Conservation (phyloP, 257 asterid genomes). For the Pogostemon cablin region DNA sequence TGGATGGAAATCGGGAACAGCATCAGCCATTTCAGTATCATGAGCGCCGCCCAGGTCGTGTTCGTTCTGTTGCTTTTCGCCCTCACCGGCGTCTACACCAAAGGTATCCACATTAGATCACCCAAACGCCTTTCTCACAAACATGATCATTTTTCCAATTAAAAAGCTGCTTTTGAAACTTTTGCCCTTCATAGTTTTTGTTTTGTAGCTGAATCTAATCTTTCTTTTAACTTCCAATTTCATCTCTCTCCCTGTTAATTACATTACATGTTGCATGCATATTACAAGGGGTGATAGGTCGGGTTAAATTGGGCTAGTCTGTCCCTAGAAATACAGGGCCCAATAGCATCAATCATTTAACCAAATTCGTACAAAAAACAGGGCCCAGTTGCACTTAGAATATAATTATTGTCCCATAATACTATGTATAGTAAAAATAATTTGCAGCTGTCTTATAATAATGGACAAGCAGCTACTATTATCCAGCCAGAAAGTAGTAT, state of each 20-base stretch:
- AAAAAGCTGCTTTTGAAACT: not conserved
- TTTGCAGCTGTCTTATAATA: not conserved
- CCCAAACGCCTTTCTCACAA: conserved; percentile 53
- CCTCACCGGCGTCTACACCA: conserved; percentile 74
- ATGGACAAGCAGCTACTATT: not conserved
- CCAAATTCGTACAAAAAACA: too few species aligned
- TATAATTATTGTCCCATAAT: not conserved
- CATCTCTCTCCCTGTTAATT: too few species aligned
- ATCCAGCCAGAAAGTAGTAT: not conserved
- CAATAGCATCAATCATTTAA: too few species aligned
- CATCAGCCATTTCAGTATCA: conserved; percentile 96
- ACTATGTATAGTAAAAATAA: not conserved
- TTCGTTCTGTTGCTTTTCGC: conserved; percentile 86
- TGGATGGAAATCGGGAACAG: conserved; percentile 99
- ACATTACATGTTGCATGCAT: too few species aligned
- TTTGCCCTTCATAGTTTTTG: not conserved
- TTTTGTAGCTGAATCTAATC: not conserved
- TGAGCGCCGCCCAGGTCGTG: conserved; percentile 99
- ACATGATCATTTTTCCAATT: conserved; percentile 41
- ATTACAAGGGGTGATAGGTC: too few species aligned
- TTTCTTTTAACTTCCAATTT: too few species aligned
- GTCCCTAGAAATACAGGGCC: too few species aligned
- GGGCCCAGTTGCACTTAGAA: too few species aligned
- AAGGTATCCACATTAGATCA: conserved; percentile 61
- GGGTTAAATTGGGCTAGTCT: too few species aligned